phyloP scores from a whole-genome alignment of 2,329 filamentous ascomycete species.

The Emericellopsis atlantica region DNA sequence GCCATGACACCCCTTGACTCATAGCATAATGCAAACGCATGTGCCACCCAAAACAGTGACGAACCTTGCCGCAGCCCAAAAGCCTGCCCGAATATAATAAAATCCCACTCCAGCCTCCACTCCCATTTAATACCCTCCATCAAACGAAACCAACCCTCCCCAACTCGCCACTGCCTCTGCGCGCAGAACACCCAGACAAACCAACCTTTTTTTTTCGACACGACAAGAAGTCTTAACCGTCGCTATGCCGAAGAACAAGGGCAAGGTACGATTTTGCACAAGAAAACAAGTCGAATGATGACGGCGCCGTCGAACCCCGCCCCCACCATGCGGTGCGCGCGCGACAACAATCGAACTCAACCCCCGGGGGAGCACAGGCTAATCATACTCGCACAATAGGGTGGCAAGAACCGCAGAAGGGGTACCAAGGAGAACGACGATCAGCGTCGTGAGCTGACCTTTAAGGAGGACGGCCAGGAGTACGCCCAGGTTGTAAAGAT shows the following conservation, averaged over 20 bases:
- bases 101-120: no score
- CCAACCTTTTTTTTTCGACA: no score
- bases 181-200: no score
- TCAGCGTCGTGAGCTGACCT: conserved; percentile 95
- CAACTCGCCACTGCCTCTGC: no score
- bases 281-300: conserved; percentile 1
- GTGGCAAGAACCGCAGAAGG: conserved; percentile 95
- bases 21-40: no score
- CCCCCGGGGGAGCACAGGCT: not conserved
- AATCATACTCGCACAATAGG: conserved; percentile 36
- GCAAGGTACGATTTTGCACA: conserved; percentile 58
- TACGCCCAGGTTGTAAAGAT: conserved; percentile 58
- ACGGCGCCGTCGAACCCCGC: conserved; percentile 4
- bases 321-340: conserved; percentile 3
- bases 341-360: not conserved
- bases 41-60: no score
- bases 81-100: conserved; percentile 3
- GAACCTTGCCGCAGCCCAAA: conserved; percentile 6
- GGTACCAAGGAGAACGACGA: conserved; percentile 99
- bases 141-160: no score
- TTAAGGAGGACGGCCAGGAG: conserved; percentile 94
- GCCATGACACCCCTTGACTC: no score
- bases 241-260: conserved; percentile 96
- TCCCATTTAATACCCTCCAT: no score
- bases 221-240: conserved; percentile 2